A percentile compares a stretch with the other conserved stretches of the same genome.
These are phyloP conservation scores for Claviceps sp. DNA, from an alignment of 2,329 filamentous ascomycete genomes.

Conservation along the genomic window DNA sequence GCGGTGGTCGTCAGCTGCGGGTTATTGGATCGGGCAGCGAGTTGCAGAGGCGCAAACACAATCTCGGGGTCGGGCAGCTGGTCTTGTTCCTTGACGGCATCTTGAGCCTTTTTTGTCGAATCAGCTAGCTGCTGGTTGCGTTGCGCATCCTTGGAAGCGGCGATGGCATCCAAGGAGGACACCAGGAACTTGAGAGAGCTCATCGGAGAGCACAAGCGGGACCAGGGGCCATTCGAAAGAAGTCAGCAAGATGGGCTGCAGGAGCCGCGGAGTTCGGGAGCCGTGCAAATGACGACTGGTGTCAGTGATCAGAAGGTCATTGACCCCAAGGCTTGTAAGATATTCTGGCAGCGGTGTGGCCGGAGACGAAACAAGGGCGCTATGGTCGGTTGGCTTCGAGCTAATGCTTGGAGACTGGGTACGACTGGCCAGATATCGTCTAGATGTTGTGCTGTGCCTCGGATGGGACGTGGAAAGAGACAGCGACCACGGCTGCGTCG, in stretches of 20 bases:
- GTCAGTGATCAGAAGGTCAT: background rate
- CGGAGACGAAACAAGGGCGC: background rate
- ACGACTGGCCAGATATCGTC: background rate
- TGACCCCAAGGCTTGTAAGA: background rate
- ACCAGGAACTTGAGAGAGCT: slow-evolving; percentile 95
- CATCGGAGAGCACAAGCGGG: slow-evolving; percentile 45
- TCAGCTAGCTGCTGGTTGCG: slow-evolving; percentile 76
- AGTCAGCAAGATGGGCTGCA: background rate
- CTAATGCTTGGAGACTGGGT: background rate
- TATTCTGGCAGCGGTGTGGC: background rate
- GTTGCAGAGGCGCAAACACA: slow-evolving; percentile 78
- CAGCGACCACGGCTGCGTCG: background rate
- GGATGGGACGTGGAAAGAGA: background rate
- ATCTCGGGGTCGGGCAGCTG: slow-evolving; percentile 79
- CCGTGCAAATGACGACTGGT: background rate
- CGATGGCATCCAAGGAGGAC: slow-evolving; percentile 84
- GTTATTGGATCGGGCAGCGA: slow-evolving; percentile 78
- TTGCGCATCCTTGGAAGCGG: slow-evolving; percentile 78
- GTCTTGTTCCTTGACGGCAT: slow-evolving; percentile 76
- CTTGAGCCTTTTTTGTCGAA: slow-evolving; percentile 65
- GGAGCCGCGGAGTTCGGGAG: background rate
- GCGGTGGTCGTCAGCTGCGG: slow-evolving; percentile 78
- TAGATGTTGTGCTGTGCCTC: background rate
- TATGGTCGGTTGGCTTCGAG: background rate
- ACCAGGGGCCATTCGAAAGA: slow-evolving; percentile 31